Conservation (phyloP, 2,329 filamentous ascomycete genomes). For the Hymenoscyphus albidus region DNA sequence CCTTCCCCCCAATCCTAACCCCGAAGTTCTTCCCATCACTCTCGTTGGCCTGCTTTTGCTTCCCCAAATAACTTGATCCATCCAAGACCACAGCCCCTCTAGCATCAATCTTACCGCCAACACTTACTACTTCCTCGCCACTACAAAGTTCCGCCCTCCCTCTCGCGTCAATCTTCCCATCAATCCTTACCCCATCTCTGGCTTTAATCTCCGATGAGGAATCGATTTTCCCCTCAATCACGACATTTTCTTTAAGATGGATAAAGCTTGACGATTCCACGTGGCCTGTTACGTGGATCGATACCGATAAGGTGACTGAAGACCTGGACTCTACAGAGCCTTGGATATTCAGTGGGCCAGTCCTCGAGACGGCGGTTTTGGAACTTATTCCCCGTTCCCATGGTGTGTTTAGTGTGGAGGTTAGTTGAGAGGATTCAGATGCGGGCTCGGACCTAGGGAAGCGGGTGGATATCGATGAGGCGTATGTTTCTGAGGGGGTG, state of each 20-base stretch:
- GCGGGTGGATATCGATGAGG: neutral
- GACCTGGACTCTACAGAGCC: slow-evolving; percentile 11
- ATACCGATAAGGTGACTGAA: slow-evolving; percentile 16
- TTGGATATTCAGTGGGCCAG: slow-evolving; percentile 2
- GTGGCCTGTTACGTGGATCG: slow-evolving; percentile 23
- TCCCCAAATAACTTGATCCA: slow-evolving; percentile 2
- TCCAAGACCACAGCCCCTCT: slow-evolving; percentile 9
- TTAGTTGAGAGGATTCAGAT: neutral
- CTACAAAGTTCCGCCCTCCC: neutral
- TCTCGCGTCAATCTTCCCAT: neutral
- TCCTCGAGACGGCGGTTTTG: neutral
- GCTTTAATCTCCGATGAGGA: slow-evolving; percentile 6
- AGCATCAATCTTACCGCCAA: neutral
- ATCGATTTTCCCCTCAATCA: slow-evolving; percentile 19
- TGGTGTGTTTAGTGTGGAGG: neutral
- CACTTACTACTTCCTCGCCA: neutral
- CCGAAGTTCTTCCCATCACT: slow-evolving; percentile 12
- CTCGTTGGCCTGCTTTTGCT: neutral
- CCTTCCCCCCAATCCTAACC: slow-evolving; percentile 12
- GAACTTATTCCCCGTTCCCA: neutral
- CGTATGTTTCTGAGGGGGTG: neutral
- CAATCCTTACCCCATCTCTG: slow-evolving; percentile 14
- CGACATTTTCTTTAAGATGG: slow-evolving; percentile 14
- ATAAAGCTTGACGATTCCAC: slow-evolving; percentile 14
- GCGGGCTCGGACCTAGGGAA: neutral